phyloP scores from a whole-genome alignment of 495 filamentous ascomycete species.

The Chaetomidium leptoderma region DNA sequence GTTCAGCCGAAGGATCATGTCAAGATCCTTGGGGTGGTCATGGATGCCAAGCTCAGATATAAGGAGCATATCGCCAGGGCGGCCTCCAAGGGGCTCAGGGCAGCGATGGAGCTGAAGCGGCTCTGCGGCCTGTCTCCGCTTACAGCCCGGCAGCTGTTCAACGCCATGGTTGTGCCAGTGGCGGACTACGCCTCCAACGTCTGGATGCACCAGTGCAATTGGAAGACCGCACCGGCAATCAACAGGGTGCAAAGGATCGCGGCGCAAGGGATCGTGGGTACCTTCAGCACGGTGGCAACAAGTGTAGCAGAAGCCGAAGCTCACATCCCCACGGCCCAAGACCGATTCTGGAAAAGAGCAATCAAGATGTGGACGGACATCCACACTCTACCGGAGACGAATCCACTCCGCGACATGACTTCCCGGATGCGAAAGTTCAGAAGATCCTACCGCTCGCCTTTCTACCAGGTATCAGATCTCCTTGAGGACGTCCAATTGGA shows the following conservation, averaged over 20 bases:
- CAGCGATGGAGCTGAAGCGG: constrained; percentile 33
- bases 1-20: not conserved
- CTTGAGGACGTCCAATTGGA: not conserved
- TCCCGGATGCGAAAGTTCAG: not conserved
- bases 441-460: not conserved
- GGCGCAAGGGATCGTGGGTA: constrained; percentile 34
- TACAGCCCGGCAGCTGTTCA: constrained; percentile 33
- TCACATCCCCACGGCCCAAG: not conserved
- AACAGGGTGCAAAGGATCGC: constrained; percentile 33
- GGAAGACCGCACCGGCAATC: constrained; percentile 22
- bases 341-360: not conserved
- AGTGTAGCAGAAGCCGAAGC: constrained; percentile 28
- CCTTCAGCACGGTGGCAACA: constrained; percentile 26
- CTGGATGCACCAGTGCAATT: constrained; percentile 32
- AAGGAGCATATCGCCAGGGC: constrained; percentile 27
- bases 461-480: not conserved
- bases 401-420: not conserved
- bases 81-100: constrained; percentile 31
- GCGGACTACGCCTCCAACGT: constrained; percentile 37
- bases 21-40: too few species aligned
- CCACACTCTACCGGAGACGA: not conserved
- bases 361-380: constrained; percentile 1
- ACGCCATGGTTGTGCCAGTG: constrained; percentile 29
- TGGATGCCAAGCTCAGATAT: too few species aligned
- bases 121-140: constrained; percentile 29